Percentiles rank a stretch among this genome's conserved stretches.
phyloP scores from a whole-genome alignment of 2,329 filamentous ascomycete genomes.

The Epichloe gansuensis region DNA sequence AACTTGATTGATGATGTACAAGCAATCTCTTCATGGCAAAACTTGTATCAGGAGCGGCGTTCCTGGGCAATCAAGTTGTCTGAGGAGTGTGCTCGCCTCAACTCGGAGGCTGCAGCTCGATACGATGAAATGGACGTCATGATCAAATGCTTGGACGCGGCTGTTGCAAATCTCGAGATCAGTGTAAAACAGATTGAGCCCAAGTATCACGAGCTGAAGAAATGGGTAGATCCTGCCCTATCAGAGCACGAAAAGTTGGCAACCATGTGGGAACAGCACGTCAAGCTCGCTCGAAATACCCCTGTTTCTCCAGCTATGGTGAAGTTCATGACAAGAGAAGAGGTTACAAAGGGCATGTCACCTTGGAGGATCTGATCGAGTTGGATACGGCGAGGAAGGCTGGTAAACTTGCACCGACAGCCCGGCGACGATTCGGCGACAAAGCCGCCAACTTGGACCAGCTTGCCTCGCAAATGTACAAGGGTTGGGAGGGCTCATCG shows the following conservation, averaged over 20 bases:
- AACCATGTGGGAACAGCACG: slow-evolving; percentile 54
- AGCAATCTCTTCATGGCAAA: slow-evolving; percentile 77
- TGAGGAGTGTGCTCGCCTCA: slow-evolving; percentile 56
- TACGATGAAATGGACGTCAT: slow-evolving; percentile 67
- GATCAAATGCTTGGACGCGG: slow-evolving; percentile 68
- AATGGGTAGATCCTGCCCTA: slow-evolving; percentile 56
- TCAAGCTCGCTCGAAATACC: slow-evolving; percentile 51
- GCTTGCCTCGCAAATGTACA: slow-evolving; percentile 45
- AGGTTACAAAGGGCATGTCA: slow-evolving; percentile 38
- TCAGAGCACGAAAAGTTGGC: slow-evolving; percentile 55
- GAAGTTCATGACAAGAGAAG: slow-evolving; percentile 45
- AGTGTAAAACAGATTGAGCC: slow-evolving; percentile 61
- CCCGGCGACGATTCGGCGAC: slow-evolving; percentile 46
- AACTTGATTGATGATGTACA: slow-evolving; percentile 72
- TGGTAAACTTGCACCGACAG: slow-evolving; percentile 48
- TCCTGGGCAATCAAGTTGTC: slow-evolving; percentile 66
- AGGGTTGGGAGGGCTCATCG: slow-evolving; percentile 49
- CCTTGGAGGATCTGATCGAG: slow-evolving; percentile 66
- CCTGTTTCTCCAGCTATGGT: slow-evolving; percentile 55
- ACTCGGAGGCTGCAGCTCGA: slow-evolving; percentile 47
- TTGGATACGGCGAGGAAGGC: slow-evolving; percentile 60
- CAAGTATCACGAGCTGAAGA: slow-evolving; percentile 57
- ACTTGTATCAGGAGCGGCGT: slow-evolving; percentile 68
- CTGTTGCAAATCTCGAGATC: slow-evolving; percentile 70
- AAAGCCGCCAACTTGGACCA: slow-evolving; percentile 51